phyloP scores from a whole-genome alignment of 257 asterid species.

The Nicotiana tabacum region DNA sequence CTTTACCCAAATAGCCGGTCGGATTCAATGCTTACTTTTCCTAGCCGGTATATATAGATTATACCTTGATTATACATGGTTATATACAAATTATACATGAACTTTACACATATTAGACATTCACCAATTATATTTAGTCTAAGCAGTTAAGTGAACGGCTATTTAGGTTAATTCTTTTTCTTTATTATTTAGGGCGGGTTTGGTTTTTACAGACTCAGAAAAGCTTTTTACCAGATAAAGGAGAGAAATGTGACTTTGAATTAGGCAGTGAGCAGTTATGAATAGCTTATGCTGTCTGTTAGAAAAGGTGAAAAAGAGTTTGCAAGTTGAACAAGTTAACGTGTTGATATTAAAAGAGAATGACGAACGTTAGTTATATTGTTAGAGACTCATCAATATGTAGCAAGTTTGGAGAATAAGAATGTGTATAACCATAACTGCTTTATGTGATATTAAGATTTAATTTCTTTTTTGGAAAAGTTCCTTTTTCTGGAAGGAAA shows the following conservation, averaged over 20 bases:
- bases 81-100: no score
- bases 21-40: no score
- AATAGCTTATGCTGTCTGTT: background rate
- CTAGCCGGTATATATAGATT: no score
- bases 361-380: conserved; percentile 6
- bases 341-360: background rate
- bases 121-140: no score
- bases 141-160: no score
- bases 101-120: no score
- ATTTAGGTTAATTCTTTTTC: no score
- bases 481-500: background rate
- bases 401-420: background rate
- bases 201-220: background rate
- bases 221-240: background rate
- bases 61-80: no score
- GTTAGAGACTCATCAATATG: background rate
- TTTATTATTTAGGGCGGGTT: no score
- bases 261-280: background rate
- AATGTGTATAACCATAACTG: background rate
- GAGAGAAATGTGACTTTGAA: background rate
- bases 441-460: background rate
- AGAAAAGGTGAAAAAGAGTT: background rate
- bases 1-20: no score
- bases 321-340: conserved; percentile 8
- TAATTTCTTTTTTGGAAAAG: background rate